These are phyloP conservation scores for Starmerella gropengiesseri DNA, from an alignment of 805 yeast species.

Conservation along the genomic window DNA sequence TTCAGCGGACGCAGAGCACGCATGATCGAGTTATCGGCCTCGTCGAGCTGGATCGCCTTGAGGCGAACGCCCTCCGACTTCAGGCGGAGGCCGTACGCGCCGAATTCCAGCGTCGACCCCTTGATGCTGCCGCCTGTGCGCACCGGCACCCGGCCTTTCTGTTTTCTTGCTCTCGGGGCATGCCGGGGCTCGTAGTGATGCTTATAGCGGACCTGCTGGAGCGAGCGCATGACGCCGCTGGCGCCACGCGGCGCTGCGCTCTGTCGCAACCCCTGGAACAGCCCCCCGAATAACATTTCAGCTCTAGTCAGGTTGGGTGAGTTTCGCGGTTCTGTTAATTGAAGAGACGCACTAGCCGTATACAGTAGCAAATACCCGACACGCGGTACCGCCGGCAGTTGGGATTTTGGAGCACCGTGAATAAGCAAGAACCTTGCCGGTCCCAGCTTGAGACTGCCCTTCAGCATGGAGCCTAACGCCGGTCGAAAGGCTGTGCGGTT, in stretches of 20 bases:
- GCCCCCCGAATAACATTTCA: constrained; percentile 9
- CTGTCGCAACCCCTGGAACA: constrained; percentile 9
- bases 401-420: too few species aligned
- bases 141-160: constrained; percentile 89
- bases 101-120: constrained; percentile 74
- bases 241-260: not conserved
- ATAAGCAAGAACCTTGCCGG: too few species aligned
- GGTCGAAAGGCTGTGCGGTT: too few species aligned
- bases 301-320: not conserved
- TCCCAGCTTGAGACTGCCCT: too few species aligned
- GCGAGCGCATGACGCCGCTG: not conserved
- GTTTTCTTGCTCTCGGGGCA: constrained; percentile 58
- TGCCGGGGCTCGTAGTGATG: constrained; percentile 47
- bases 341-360: not conserved
- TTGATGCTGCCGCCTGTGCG: constrained; percentile 89
- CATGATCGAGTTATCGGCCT: constrained; percentile 79
- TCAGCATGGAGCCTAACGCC: too few species aligned
- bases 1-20: constrained; percentile 66
- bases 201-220: constrained; percentile 18
- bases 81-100: constrained; percentile 75
- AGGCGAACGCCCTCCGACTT: constrained; percentile 80
- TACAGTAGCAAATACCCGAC: not conserved
- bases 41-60: constrained; percentile 77
- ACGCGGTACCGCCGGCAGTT: not conserved
- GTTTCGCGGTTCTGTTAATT: too few species aligned